These are phyloP conservation scores for Auriculariales sp. DNA, from an alignment of 768 basidiomycete species.

Conservation along the genomic window DNA sequence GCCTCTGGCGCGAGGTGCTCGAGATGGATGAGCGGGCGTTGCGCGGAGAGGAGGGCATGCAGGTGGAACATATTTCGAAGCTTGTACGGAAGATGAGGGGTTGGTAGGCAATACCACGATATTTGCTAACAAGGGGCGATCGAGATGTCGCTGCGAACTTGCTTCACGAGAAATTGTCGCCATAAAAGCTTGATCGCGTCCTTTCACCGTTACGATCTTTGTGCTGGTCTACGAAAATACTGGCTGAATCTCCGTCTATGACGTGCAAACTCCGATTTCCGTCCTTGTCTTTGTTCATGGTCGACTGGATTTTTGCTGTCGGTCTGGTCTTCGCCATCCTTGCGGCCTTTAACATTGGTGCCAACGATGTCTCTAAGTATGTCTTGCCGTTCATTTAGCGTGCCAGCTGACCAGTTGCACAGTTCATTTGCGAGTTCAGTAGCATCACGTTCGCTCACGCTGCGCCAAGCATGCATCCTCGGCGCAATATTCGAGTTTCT, in stretches of 20 bases:
- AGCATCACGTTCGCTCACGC: constrained; percentile 21
- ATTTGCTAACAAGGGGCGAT: neutral
- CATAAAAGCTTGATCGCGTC: too few relatives aligned
- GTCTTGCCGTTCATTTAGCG: neutral
- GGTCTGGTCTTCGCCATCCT: constrained; percentile 20
- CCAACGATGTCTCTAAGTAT: constrained; percentile 10
- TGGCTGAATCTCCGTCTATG: too few relatives aligned
- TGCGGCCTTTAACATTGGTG: constrained; percentile 23
- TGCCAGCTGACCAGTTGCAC: constrained; percentile 17
- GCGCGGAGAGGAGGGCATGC: neutral
- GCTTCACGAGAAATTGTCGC: too few relatives aligned
- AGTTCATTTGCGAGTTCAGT: constrained; percentile 17
- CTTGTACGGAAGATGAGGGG: neutral
- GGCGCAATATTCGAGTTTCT: constrained; percentile 22
- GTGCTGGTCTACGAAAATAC: too few relatives aligned
- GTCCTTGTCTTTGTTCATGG: too few relatives aligned
- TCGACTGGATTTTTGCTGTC: too few relatives aligned
- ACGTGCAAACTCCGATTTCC: too few relatives aligned
- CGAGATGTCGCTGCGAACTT: too few relatives aligned
- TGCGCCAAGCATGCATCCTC: constrained; percentile 20
- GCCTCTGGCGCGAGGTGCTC: constrained; percentile 62
- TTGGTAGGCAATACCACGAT: constrained; percentile 1
- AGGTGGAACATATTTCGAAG: constrained; percentile 3
- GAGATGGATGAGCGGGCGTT: constrained; percentile 38
- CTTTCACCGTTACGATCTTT: too few relatives aligned